A percentile compares a stretch with the other conserved stretches of the same genome.
These are phyloP conservation scores for Rhizophagus sp. DNA, from an alignment of 192 early-diverging fungal species.

Conservation along the genomic window DNA sequence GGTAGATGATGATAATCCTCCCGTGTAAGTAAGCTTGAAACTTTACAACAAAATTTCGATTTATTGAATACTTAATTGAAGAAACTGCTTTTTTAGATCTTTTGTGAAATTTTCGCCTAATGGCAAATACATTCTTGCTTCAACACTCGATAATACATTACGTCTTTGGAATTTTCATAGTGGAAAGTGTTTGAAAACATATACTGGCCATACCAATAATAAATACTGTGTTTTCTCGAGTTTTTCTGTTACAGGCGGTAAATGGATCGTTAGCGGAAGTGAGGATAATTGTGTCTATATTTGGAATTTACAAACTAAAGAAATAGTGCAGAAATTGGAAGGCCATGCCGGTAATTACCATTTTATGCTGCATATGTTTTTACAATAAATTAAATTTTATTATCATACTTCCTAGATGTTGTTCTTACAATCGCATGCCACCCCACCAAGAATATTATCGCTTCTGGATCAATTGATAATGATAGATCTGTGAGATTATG, in stretches of 20 bases:
- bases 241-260: conserved; percentile 90
- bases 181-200: conserved; percentile 95
- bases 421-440: conserved; percentile 94
- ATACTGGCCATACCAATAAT: conserved; percentile 87
- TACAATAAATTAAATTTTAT: too few species aligned
- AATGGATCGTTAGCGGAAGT: conserved; percentile 95
- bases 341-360: conserved; percentile 82
- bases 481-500: conserved; percentile 90
- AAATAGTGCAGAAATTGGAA: conserved; percentile 91
- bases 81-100: conserved; percentile 48
- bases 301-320: conserved; percentile 96
- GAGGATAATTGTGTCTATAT: conserved; percentile 95
- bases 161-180: conserved; percentile 94
- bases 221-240: conserved; percentile 93
- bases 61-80: not conserved
- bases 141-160: conserved; percentile 90
- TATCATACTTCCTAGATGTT: conserved; percentile 65
- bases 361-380: not conserved
- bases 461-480: conserved; percentile 87
- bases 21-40: conserved; percentile 66
- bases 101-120: conserved; percentile 99
- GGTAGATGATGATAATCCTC: conserved; percentile 93
- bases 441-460: conserved; percentile 93
- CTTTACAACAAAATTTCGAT: conserved; percentile 9
- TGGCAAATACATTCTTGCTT: conserved; percentile 96